phyloP scores from a whole-genome alignment of 805 yeast genomes.

The Candida patagonica region DNA sequence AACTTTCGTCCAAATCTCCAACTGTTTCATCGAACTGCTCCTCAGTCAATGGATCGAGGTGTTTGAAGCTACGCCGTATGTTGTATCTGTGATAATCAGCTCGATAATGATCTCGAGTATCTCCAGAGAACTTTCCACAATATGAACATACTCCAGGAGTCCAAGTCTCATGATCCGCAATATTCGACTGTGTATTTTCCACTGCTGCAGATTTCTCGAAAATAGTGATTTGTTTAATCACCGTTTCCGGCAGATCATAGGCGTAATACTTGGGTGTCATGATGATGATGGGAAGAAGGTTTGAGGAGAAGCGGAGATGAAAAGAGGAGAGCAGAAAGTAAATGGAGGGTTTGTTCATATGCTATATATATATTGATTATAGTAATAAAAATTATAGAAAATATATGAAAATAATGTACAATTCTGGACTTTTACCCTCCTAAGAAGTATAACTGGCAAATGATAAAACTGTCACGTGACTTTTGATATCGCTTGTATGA shows the following conservation, averaged over 20 bases:
- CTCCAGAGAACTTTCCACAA: constrained; percentile 12
- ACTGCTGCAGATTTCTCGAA: background rate
- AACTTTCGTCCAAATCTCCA: constrained; percentile 37
- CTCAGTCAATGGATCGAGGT: constrained; percentile 40
- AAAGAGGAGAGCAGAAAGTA: too few relatives aligned
- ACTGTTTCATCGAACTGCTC: constrained; percentile 49
- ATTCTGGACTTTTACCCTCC: too few relatives aligned
- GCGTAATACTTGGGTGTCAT: too few relatives aligned
- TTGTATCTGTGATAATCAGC: constrained; percentile 54
- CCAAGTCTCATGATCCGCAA: background rate
- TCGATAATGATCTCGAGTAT: constrained; percentile 38
- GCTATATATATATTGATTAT: too few relatives aligned
- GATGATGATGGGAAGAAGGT: too few relatives aligned
- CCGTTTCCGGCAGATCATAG: constrained; percentile 9
- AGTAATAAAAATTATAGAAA: too few relatives aligned
- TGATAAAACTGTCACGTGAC: too few relatives aligned
- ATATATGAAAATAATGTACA: too few relatives aligned
- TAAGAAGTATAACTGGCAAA: too few relatives aligned
- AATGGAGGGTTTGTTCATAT: too few relatives aligned
- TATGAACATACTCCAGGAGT: constrained; percentile 8
- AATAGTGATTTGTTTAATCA: constrained; percentile 5
- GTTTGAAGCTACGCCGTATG: constrained; percentile 41
- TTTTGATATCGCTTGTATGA: too few relatives aligned
- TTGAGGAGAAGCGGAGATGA: too few relatives aligned
- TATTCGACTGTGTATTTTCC: background rate